Conservation (phyloP, 495 filamentous ascomycete species). For the Rostrohypoxylon terebratum region DNA sequence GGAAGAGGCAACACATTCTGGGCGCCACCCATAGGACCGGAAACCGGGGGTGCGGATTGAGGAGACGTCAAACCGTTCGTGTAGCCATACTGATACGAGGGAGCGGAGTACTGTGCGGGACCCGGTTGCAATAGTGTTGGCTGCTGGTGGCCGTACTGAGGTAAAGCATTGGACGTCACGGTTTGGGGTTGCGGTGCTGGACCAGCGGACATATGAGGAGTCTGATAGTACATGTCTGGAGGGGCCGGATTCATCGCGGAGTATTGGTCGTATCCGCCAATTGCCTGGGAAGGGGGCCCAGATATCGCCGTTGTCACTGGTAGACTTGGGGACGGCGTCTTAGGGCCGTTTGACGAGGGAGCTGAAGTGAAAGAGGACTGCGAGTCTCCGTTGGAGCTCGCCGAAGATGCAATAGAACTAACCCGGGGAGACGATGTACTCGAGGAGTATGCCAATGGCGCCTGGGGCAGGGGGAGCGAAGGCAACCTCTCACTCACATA, state of each 20-base stretch:
- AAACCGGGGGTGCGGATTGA: conserved; percentile 72
- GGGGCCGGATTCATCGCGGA: conserved; percentile 86
- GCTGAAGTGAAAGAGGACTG: conserved; percentile 66
- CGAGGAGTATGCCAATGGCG: conserved; percentile 70
- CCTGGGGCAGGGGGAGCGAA: conserved; percentile 76
- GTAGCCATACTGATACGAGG: conserved; percentile 80
- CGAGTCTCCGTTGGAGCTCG: conserved; percentile 64
- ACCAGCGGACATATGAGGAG: conserved; percentile 80
- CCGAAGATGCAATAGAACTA: conserved; percentile 71
- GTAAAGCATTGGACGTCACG: conserved; percentile 78
- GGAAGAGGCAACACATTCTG: conserved; percentile 76
- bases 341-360: conserved; percentile 67
- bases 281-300: conserved; percentile 55
- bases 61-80: conserved; percentile 80
- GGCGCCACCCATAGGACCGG: conserved; percentile 73
- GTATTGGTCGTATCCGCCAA: conserved; percentile 67
- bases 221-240: conserved; percentile 84
- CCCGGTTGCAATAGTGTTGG: conserved; percentile 86
- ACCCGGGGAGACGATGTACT: conserved; percentile 76
- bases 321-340: conserved; percentile 67
- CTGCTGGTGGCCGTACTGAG: conserved; percentile 80
- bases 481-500: conserved; percentile 80
- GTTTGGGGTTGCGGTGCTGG: conserved; percentile 84
- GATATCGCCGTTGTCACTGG: conserved; percentile 54
- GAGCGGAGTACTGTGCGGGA: conserved; percentile 73